Conservation (phyloP, 345 rosid species). For the Laguncularia racemosa region DNA sequence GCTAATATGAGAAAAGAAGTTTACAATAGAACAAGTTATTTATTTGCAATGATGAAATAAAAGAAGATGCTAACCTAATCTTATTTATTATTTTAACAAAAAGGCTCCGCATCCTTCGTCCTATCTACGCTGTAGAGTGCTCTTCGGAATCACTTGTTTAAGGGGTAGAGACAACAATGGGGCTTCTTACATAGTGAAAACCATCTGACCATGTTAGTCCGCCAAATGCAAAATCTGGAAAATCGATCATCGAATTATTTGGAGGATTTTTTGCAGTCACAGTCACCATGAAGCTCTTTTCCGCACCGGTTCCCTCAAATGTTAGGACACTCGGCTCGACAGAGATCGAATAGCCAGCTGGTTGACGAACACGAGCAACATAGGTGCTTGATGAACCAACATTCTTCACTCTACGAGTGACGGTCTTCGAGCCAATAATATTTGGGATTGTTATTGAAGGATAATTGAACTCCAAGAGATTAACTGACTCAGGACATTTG, state of each 20-base stretch:
- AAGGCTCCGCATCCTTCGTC: neutral
- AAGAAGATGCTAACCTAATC: neutral
- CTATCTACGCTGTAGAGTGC: neutral
- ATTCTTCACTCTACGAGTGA: constrained; percentile 50
- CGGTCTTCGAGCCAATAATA: constrained; percentile 18
- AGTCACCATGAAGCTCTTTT: constrained; percentile 45
- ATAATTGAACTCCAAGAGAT: constrained; percentile 51
- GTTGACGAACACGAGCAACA: constrained; percentile 21
- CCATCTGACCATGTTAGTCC: constrained; percentile 48
- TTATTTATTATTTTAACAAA: no score
- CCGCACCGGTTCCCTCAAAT: constrained; percentile 38
- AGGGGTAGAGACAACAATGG: constrained; percentile 30
- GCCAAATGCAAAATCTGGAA: constrained; percentile 30
- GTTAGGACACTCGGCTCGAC: constrained; percentile 37
- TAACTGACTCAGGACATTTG: constrained; percentile 31
- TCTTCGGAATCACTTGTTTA: neutral
- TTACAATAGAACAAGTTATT: no score
- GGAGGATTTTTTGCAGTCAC: constrained; percentile 16
- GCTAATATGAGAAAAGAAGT: no score
- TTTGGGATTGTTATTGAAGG: constrained; percentile 56
- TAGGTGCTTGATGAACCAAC: constrained; percentile 57
- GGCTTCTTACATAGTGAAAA: constrained; percentile 51
- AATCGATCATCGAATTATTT: neutral
- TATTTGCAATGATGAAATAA: neutral
- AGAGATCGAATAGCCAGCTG: constrained; percentile 36